Evolutionary conservation across 2,329 filamentous ascomycete genomes (phyloP).

Genomic region (Leptographium galeiforme): DNA sequence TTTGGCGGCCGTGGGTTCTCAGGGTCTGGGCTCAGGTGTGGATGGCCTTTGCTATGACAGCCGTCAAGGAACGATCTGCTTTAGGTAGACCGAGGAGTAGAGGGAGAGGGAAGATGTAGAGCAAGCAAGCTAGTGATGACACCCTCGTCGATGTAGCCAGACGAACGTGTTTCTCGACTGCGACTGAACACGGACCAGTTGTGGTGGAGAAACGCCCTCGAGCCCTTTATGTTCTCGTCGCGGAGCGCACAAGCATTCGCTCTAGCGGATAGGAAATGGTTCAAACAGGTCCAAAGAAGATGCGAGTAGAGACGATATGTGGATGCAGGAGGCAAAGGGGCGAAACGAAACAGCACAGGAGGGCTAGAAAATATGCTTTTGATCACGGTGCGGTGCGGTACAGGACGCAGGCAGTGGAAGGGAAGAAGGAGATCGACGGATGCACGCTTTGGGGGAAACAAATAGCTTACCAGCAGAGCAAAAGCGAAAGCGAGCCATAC

Average conservation of each 20-base stretch:
- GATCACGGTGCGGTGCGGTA: no score
- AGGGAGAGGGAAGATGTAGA: background rate
- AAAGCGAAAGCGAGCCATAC: no score
- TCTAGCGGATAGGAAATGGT: background rate
- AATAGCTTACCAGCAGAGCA: no score
- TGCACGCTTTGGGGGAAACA: no score
- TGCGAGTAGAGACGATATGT: background rate
- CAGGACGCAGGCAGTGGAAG: no score
- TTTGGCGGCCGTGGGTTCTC: background rate
- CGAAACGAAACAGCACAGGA: background rate
- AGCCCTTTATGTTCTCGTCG: background rate
- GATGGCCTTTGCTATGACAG: background rate
- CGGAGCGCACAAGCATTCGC: conserved; percentile 3
- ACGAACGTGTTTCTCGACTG: background rate
- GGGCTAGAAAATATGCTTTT: background rate
- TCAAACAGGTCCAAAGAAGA: background rate
- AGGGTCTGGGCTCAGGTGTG: background rate
- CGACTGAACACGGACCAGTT: background rate
- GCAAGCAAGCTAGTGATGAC: background rate
- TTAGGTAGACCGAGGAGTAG: background rate
- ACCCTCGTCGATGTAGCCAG: background rate
- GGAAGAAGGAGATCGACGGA: no score
- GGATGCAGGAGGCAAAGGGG: background rate
- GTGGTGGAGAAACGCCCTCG: background rate
- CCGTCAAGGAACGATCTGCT: background rate